Base-by-base conservation (phyloP, 768 basidiomycete genomes). In the Coprinopsis cinerea region DNA sequence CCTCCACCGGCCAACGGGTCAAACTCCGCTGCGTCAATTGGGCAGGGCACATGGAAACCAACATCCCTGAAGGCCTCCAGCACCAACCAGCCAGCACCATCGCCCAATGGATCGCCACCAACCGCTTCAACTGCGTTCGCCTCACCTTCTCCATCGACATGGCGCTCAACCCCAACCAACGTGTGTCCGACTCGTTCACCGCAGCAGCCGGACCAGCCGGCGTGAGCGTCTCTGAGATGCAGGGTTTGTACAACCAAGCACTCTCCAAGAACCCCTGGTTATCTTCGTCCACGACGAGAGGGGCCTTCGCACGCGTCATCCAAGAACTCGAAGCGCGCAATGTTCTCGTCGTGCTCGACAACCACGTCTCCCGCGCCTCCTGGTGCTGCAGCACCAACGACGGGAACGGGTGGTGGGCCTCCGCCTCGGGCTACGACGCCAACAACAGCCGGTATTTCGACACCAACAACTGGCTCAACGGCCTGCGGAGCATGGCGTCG, bases 101-200 rank as follows among this genome's bases (percentile, higher is more conserved):
- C 52, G 52, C 54, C n/a, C 37, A 55, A 25, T 57, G 55, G 53
- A 46, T 57, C 43, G 35, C 54, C 48, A n/a, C 45, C 24, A 57
- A 57, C 48, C 51, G 51, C 15, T 59, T 59, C 56, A 59, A 54
- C 51, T 59, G 56, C 48, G 56, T 57, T 22, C 53, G 58, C 20
- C 53, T 57, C 18, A 57, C 58, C 13, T 59, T 48, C 43, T 53
- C 52, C 23, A 56, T 59, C 52, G 58, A 59, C 41, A 55, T 53
- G 54, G 56, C 58, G 0, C 49, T 59, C 15, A 57, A 55, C 47
- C 58, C 55, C 25, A 47, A 51, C 17, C 52, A 51, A 27, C 34
- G 47, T 6, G 58, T 57, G 1, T 44, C 46, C 18, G 56, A 53
- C 26, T 49, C 58, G 4, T 59, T 59, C 52, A 55, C 44, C 23